Evolutionary conservation across 257 asterid genomes (phyloP).

Genomic region (Nyctanthes arbortristis): DNA sequence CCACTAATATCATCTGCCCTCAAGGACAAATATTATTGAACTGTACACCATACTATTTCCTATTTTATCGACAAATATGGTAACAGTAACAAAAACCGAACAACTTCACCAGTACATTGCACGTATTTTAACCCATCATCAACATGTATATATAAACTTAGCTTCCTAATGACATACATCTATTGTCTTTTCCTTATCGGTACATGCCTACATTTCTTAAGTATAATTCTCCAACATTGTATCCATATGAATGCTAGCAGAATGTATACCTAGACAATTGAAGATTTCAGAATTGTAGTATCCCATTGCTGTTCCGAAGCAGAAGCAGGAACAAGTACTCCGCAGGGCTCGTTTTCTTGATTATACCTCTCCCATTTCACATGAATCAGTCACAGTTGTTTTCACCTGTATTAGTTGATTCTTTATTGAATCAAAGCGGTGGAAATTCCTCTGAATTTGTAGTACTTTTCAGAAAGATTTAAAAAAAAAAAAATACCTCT

Average conservation of each 20-base stretch:
- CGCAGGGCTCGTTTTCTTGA: too few relatives aligned
- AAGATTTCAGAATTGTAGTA: neutral
- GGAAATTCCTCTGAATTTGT: conserved; percentile 3
- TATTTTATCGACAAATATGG: conserved; percentile 6
- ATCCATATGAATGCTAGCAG: conserved; percentile 12
- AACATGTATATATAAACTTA: conserved; percentile 4
- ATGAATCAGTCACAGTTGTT: conserved; percentile 8
- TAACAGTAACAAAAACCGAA: conserved; percentile 21
- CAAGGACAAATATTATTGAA: neutral
- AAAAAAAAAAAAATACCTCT: conserved; percentile 58
- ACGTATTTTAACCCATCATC: conserved; percentile 2
- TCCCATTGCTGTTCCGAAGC: conserved; percentile 1
- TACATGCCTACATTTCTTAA: neutral
- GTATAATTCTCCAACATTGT: neutral
- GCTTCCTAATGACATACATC: conserved; percentile 11
- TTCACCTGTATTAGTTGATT: conserved; percentile 42
- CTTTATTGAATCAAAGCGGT: neutral
- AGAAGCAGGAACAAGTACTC: neutral
- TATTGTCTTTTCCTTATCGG: conserved; percentile 3
- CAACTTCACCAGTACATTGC: neutral
- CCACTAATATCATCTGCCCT: neutral
- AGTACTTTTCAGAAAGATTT: neutral
- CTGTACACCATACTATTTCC: neutral
- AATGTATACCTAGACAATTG: neutral
- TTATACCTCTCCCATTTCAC: neutral